Evolutionary conservation across 495 filamentous ascomycete genomes (phyloP).

Genomic region (Penicillium dipodomyicola): DNA sequence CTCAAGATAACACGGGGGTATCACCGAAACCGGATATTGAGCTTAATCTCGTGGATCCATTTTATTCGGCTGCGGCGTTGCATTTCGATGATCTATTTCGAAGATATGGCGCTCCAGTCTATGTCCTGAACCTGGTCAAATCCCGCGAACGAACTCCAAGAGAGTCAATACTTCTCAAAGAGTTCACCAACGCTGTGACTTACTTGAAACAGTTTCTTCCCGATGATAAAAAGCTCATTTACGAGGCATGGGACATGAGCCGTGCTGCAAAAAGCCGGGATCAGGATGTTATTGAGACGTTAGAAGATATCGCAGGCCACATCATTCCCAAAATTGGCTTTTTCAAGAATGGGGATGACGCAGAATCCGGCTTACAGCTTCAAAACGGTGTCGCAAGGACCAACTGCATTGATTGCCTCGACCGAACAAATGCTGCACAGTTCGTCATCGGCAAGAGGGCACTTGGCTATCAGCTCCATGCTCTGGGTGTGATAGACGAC

Average conservation of each 20-base stretch:
- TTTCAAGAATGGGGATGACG: constrained; percentile 83
- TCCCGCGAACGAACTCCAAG: constrained; percentile 83
- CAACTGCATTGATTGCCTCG: constrained; percentile 96
- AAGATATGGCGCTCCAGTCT: constrained; percentile 87
- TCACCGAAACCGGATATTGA: constrained; percentile 95
- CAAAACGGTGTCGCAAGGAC: constrained; percentile 94
- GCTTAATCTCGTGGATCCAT: constrained; percentile 89
- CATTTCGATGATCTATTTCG: constrained; percentile 97
- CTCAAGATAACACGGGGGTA: constrained; percentile 93
- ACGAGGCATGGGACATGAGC: constrained; percentile 98
- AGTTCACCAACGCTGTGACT: constrained; percentile 82
- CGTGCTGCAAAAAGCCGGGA: constrained; percentile 92
- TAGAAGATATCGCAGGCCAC: constrained; percentile 85
- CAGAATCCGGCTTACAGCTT: constrained; percentile 59
- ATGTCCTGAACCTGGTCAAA: constrained; percentile 92
- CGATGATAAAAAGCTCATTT: constrained; percentile 75
- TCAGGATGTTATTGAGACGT: constrained; percentile 88
- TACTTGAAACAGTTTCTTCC: constrained; percentile 97
- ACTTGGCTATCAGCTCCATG: constrained; percentile 87
- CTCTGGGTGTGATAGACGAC: constrained; percentile 79
- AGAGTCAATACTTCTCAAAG: constrained; percentile 84
- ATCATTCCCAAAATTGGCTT: constrained; percentile 84
- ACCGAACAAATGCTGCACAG: constrained; percentile 94
- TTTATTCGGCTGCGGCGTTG: constrained; percentile 91
- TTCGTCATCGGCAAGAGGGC: constrained; percentile 98